A percentile compares a stretch with the other conserved stretches of the same genome.
Evolutionary conservation across 495 filamentous ascomycete genomes (phyloP).

Genomic region (Penicillium herquei): DNA sequence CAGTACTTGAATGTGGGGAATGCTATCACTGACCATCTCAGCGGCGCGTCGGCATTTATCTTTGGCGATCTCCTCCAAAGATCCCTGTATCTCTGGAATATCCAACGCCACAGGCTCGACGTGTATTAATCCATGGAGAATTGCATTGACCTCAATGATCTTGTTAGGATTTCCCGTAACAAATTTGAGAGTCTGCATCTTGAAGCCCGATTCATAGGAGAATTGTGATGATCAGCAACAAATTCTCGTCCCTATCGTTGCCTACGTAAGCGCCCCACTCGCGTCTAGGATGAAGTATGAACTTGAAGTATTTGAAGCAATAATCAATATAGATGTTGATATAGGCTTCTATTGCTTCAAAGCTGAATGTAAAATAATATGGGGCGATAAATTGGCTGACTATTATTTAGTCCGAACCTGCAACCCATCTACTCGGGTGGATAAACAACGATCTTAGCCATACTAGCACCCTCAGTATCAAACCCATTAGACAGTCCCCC

Average conservation of each 20-base stretch:
- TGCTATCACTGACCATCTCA: constrained; percentile 45
- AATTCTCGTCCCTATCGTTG: background rate
- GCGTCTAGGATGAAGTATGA: no score
- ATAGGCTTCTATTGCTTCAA: no score
- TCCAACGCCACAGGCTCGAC: constrained; percentile 64
- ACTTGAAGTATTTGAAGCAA: no score
- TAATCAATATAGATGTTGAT: no score
- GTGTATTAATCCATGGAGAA: constrained; percentile 63
- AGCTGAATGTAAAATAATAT: no score
- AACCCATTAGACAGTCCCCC: no score
- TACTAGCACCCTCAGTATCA: no score
- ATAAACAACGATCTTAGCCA: no score
- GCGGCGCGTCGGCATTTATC: constrained; percentile 76
- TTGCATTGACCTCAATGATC: constrained; percentile 71
- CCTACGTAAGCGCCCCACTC: no score
- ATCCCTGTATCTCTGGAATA: constrained; percentile 76
- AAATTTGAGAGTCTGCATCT: constrained; percentile 45
- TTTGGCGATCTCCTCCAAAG: constrained; percentile 71
- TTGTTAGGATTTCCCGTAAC: constrained; percentile 87
- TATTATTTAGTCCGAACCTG: no score
- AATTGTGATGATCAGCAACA: background rate
- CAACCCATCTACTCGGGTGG: no score
- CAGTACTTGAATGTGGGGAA: background rate
- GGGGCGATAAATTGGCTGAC: no score
- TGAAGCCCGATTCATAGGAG: background rate